Evolutionary conservation across 805 yeast genomes (phyloP).

Genomic region (Metschnikowia santaceciliae): DNA sequence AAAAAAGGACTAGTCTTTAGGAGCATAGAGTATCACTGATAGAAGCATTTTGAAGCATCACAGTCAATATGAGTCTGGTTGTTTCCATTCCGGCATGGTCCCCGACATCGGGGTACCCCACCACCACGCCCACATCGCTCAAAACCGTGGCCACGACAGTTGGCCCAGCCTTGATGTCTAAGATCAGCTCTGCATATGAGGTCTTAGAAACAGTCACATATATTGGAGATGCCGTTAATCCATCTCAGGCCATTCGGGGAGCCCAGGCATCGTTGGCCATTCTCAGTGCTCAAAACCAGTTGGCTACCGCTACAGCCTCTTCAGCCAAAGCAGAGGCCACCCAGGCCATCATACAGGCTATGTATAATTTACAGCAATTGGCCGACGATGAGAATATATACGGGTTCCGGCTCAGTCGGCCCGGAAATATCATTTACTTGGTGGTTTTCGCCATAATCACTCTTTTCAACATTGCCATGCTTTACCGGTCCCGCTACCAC

Average conservation of each 20-base stretch:
- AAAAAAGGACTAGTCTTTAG: no score
- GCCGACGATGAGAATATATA: conserved; percentile 26
- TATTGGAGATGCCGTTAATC: conserved; percentile 14
- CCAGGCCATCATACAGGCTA: conserved; percentile 20
- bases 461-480: conserved; percentile 25
- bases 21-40: not conserved
- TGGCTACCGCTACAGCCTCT: conserved; percentile 36
- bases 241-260: conserved; percentile 28
- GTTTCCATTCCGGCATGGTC: conserved; percentile 7
- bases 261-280: conserved; percentile 35
- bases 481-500: conserved; percentile 30
- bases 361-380: conserved; percentile 4
- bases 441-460: conserved; percentile 25
- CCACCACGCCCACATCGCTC: conserved; percentile 27
- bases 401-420: conserved; percentile 20
- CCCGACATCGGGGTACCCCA: conserved; percentile 16
- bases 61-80: not conserved
- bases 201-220: conserved; percentile 21
- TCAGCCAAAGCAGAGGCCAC: conserved; percentile 26
- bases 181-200: conserved; percentile 11
- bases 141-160: conserved; percentile 24
- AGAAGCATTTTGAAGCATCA: not conserved
- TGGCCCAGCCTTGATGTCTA: conserved; percentile 20
- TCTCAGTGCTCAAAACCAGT: conserved; percentile 29
- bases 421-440: conserved; percentile 32